Conservation (phyloP, 345 rosid species). For the Draba incana region DNA sequence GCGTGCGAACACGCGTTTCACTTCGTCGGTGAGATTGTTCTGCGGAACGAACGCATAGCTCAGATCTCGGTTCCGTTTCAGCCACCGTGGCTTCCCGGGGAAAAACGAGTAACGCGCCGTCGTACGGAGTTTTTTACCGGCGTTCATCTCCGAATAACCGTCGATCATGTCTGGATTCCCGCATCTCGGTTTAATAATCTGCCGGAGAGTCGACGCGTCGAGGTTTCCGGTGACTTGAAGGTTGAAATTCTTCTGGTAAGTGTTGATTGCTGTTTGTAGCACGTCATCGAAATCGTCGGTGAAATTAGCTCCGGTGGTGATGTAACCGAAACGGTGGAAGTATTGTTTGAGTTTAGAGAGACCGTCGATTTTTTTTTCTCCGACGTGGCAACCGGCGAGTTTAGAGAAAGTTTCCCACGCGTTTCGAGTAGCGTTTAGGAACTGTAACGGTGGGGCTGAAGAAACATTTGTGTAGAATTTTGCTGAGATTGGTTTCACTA, state of each 20-base stretch:
- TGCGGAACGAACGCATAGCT: constrained; percentile 64
- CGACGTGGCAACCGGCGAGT: constrained; percentile 66
- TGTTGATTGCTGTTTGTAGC: constrained; percentile 55
- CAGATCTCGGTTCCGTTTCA: constrained; percentile 47
- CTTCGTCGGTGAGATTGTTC: constrained; percentile 48
- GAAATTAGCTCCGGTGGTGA: constrained; percentile 42
- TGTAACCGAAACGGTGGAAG: constrained; percentile 80
- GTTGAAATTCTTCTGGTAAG: constrained; percentile 73
- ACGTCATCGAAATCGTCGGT: constrained; percentile 67
- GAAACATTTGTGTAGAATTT: constrained; percentile 39
- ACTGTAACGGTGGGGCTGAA: constrained; percentile 33
- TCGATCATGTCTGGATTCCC: constrained; percentile 76
- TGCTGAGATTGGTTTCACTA: constrained; percentile 29
- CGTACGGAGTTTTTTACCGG: constrained; percentile 45
- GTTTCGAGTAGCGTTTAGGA: constrained; percentile 33
- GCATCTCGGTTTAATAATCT: constrained; percentile 62
- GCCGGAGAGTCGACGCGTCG: constrained; percentile 55
- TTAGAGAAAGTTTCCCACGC: constrained; percentile 69
- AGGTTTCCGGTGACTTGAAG: constrained; percentile 67
- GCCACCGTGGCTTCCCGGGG: constrained; percentile 77
- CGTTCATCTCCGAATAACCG: constrained; percentile 73
- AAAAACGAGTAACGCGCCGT: constrained; percentile 68
- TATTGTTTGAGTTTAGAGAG: constrained; percentile 70
- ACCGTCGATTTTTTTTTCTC: constrained; percentile 62
- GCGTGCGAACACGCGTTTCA: constrained; percentile 60